Conservation (phyloP, 2,329 filamentous ascomycete genomes). For the Phoma sp. region DNA sequence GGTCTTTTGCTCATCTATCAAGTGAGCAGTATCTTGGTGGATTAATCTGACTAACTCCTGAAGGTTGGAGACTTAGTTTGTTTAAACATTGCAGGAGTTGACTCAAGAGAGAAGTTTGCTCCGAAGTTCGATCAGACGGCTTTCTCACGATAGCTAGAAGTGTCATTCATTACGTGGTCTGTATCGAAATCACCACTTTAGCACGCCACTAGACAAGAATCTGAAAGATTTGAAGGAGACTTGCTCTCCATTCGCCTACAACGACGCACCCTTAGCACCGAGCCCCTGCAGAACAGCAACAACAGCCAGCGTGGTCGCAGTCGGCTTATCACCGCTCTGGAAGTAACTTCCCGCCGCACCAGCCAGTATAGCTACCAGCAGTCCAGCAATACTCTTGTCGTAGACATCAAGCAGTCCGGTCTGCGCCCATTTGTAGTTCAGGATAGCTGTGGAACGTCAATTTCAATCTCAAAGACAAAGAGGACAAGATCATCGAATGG, state of each 20-base stretch:
- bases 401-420: constrained; percentile 40
- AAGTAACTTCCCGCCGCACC: constrained; percentile 34
- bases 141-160: background rate
- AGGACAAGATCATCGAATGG: background rate
- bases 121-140: no score
- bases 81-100: no score
- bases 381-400: constrained; percentile 40
- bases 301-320: constrained; percentile 26
- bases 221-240: no score
- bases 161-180: background rate
- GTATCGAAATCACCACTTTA: background rate
- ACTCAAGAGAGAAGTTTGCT: no score
- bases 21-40: no score
- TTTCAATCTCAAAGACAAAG: background rate
- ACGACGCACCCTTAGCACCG: constrained; percentile 20
- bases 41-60: no score
- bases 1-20: no score
- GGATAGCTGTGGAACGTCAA: constrained; percentile 27
- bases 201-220: background rate
- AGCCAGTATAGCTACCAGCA: constrained; percentile 34
- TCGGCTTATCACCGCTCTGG: constrained; percentile 35
- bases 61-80: no score
- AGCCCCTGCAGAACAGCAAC: constrained; percentile 37
- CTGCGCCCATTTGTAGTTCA: constrained; percentile 46
- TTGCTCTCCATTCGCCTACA: background rate